Conservation (phyloP, 2,329 filamentous ascomycete species). For the Arachnomyces sp. region DNA sequence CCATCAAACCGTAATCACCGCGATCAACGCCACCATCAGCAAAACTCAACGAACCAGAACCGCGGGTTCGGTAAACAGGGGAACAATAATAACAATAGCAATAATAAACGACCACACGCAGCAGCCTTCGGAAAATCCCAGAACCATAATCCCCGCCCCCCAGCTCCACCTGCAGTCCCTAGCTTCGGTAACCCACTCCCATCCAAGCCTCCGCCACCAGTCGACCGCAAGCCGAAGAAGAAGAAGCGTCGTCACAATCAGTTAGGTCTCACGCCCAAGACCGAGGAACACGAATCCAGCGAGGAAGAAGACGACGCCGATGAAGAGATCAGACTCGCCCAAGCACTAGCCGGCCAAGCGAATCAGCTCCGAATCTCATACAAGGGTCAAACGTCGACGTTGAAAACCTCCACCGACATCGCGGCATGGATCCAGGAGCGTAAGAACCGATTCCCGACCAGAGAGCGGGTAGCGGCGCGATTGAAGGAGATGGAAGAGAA, state of each 20-base stretch:
- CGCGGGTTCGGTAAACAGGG: constrained; percentile 12
- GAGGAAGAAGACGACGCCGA: constrained; percentile 36
- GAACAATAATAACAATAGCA: constrained; percentile 29
- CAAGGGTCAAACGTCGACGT: constrained; percentile 44
- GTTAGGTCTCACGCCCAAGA: constrained; percentile 39
- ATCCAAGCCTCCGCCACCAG: constrained; percentile 31
- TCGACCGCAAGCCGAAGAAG: constrained; percentile 31
- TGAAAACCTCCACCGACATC: constrained; percentile 58
- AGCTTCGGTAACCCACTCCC: constrained; percentile 38
- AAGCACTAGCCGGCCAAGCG: constrained; percentile 13
- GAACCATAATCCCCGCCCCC: constrained; percentile 19
- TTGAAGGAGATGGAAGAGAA: constrained; percentile 43
- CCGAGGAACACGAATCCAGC: constrained; percentile 38
- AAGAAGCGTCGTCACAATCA: constrained; percentile 39
- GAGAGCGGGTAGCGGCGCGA: constrained; percentile 49
- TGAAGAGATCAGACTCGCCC: constrained; percentile 36
- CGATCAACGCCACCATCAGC: constrained; percentile 16
- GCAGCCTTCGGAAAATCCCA: constrained; percentile 1
- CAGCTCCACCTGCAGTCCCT: constrained; percentile 36
- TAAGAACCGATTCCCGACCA: constrained; percentile 70
- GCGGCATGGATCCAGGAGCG: constrained; percentile 74
- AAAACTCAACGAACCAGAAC: constrained; percentile 10
- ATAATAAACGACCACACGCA: constrained; percentile 6
- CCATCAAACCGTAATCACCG: constrained; percentile 3
- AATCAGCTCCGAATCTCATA: constrained; percentile 45